Conservation (phyloP, 306 rosid species). For the Lotus japonicus region DNA sequence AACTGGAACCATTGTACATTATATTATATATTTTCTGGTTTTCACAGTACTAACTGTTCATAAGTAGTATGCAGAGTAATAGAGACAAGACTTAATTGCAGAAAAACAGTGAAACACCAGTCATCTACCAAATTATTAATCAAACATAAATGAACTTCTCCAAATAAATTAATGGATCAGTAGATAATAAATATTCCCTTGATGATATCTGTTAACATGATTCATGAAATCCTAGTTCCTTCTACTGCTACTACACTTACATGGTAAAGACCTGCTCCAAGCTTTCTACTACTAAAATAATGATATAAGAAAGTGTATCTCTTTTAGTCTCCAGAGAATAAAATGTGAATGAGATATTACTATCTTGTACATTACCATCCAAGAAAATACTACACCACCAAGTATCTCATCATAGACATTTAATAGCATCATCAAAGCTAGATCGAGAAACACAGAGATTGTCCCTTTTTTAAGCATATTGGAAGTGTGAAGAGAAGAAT, state of each 20-base stretch:
- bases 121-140: constrained; percentile 9
- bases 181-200: neutral
- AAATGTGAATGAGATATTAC: neutral
- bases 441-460: neutral
- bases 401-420: constrained; percentile 1
- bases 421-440: neutral
- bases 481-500: neutral
- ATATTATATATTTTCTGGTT: neutral
- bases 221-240: constrained; percentile 1
- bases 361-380: neutral
- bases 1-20: neutral
- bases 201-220: neutral
- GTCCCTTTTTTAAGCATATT: neutral
- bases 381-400: neutral
- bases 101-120: neutral
- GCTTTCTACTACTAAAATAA: constrained; percentile 4
- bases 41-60: neutral
- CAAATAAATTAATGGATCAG: neutral
- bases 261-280: neutral
- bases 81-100: constrained; percentile 6
- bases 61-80: neutral
- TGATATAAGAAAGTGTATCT: neutral
- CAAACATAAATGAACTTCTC: neutral
- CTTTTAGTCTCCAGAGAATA: neutral
- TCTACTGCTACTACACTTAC: neutral